Evolutionary conservation across 78 protist genomes (phyloP).

Genomic region (Fonticula alba): DNA sequence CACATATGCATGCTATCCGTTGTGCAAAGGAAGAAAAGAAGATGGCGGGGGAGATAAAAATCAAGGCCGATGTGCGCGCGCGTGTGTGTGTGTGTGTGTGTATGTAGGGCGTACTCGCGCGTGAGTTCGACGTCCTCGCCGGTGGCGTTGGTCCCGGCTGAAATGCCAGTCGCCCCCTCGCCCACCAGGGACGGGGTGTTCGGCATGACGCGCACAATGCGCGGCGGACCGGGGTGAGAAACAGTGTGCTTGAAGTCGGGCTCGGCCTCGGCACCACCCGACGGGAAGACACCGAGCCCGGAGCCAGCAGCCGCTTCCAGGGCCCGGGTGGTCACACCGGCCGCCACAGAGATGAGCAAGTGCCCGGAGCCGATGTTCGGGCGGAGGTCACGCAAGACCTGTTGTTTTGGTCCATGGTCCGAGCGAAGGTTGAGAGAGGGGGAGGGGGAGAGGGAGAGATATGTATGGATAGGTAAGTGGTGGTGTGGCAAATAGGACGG

Average conservation of each 20-base stretch:
- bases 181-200: conserved; percentile 27
- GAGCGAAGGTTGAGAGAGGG: too few relatives aligned
- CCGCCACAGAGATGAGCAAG: conserved; percentile 28
- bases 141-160: not conserved
- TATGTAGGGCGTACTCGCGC: too few relatives aligned
- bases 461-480: not conserved
- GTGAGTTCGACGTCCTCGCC: conserved; percentile 11
- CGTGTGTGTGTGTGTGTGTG: too few relatives aligned
- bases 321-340: conserved; percentile 13
- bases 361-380: not conserved
- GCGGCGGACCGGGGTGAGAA: not conserved
- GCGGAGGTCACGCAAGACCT: not conserved
- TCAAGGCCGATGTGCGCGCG: too few relatives aligned
- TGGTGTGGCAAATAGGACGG: not conserved
- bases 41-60: too few relatives aligned
- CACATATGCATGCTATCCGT: too few relatives aligned
- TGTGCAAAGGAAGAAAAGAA: too few relatives aligned
- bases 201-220: conserved; percentile 46
- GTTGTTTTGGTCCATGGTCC: too few relatives aligned
- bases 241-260: not conserved
- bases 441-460: not conserved
- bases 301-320: not conserved
- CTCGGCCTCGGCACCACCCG: not conserved
- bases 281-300: not conserved
- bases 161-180: conserved; percentile 6